Conservation (phyloP, 2,329 filamentous ascomycete species). For the Tolypocladium nubicola region DNA sequence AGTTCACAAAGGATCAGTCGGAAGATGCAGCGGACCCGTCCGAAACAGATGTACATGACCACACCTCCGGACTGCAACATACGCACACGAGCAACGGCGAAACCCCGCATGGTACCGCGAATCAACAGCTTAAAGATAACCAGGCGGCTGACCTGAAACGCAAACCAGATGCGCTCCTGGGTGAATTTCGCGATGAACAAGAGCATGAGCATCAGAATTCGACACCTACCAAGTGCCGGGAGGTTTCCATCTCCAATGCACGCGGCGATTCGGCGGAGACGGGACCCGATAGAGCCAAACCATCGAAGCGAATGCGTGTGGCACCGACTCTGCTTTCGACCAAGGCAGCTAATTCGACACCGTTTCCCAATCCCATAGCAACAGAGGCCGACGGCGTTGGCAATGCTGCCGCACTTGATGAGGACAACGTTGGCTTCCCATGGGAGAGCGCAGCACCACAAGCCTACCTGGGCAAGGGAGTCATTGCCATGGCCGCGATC, state of each 20-base stretch:
- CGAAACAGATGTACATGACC: not conserved
- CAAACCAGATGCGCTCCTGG: not conserved
- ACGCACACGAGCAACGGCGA: not conserved
- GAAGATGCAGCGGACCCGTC: not conserved
- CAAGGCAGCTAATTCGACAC: not conserved
- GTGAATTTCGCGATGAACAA: not conserved
- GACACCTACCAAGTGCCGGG: not conserved
- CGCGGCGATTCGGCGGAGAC: too few species aligned
- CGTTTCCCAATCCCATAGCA: conserved; percentile 3
- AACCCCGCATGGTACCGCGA: not conserved
- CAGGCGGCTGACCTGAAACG: not conserved
- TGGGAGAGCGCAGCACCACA: conserved; percentile 11
- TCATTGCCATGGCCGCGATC: conserved; percentile 13
- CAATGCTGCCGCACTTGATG: not conserved
- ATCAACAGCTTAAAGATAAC: not conserved
- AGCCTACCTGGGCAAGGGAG: conserved; percentile 26
- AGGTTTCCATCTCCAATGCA: not conserved
- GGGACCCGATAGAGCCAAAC: conserved; percentile 2
- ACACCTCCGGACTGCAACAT: not conserved
- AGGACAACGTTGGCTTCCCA: not conserved
- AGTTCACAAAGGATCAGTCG: not conserved
- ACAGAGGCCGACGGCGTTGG: conserved; percentile 2
- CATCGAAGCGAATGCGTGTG: conserved; percentile 16
- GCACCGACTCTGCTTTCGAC: conserved; percentile 12
- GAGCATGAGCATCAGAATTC: not conserved